Evolutionary conservation across 352 stramenopile genomes (phyloP).

Genomic region (Phytophthora litchii): DNA sequence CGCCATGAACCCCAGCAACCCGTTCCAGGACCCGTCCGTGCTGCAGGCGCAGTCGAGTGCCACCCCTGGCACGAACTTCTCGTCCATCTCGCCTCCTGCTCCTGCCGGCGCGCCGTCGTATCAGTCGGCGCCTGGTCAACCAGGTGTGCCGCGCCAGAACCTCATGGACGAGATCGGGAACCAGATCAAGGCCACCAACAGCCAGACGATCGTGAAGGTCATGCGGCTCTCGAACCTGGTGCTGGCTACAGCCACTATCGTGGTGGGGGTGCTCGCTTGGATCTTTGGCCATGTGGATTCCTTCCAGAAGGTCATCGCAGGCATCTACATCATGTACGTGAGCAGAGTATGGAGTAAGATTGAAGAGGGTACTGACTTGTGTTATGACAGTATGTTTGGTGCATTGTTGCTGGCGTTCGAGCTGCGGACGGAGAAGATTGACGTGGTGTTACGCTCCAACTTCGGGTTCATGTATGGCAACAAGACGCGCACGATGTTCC

Average conservation of each 20-base stretch:
- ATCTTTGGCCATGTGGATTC: conserved; percentile 77
- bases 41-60: conserved; percentile 38
- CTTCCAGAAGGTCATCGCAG: conserved; percentile 84
- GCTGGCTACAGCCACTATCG: conserved; percentile 73
- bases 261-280: conserved; percentile 76
- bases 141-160: conserved; percentile 48
- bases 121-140: conserved; percentile 33
- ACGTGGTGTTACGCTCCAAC: conserved; percentile 81
- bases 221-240: conserved; percentile 84
- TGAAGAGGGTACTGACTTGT: conserved; percentile 1
- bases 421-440: conserved; percentile 82
- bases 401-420: conserved; percentile 81
- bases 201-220: conserved; percentile 77
- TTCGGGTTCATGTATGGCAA: conserved; percentile 93
- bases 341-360: background rate
- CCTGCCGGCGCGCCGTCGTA: conserved; percentile 19
- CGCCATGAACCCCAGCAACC: conserved; percentile 40
- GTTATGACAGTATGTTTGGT: conserved; percentile 74
- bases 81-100: conserved; percentile 43
- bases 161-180: conserved; percentile 87
- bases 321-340: conserved; percentile 89
- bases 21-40: conserved; percentile 52
- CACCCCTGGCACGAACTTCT: conserved; percentile 26
- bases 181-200: conserved; percentile 86
- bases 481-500: conserved; percentile 87